Percentiles rank a stretch among this genome's conserved stretches.
Evolutionary conservation across 2,329 filamentous ascomycete species (phyloP).

Genomic region (Cordyceps pruinosa): DNA sequence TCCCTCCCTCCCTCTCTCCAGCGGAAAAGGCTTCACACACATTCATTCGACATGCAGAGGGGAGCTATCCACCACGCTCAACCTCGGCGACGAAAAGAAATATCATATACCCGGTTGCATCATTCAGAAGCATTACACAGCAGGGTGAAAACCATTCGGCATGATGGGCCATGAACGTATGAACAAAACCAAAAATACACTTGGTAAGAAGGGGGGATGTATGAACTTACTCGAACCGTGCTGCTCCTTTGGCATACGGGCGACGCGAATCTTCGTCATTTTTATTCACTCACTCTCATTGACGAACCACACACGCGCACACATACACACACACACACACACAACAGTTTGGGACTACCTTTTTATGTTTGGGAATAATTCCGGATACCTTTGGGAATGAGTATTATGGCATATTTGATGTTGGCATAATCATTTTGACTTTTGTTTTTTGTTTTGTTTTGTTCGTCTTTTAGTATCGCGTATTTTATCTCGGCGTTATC

Average conservation of each 20-base stretch:
- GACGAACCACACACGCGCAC: neutral
- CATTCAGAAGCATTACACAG: slow-evolving; percentile 5
- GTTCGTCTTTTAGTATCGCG: no score
- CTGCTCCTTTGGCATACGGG: neutral
- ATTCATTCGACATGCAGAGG: no score
- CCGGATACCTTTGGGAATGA: slow-evolving; percentile 3
- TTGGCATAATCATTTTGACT: neutral
- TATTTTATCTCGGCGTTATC: neutral
- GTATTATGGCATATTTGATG: slow-evolving; percentile 4
- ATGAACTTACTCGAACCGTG: neutral
- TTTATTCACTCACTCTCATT: neutral
- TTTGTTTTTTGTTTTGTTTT: neutral
- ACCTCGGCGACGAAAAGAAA: neutral
- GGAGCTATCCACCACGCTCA: neutral
- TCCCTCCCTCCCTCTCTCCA: no score
- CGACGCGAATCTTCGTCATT: no score
- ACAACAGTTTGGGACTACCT: neutral
- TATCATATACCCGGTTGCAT: slow-evolving; percentile 1
- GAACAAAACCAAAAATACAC: no score
- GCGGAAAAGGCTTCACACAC: neutral
- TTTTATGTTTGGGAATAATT: neutral
- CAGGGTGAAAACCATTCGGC: neutral
- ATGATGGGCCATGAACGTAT: neutral
- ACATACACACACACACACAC: neutral
- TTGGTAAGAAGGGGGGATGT: no score